Percentiles rank a stretch among this genome's conserved stretches.
Evolutionary conservation across 345 rosid genomes (phyloP).

Genomic region (Turnera subulata): DNA sequence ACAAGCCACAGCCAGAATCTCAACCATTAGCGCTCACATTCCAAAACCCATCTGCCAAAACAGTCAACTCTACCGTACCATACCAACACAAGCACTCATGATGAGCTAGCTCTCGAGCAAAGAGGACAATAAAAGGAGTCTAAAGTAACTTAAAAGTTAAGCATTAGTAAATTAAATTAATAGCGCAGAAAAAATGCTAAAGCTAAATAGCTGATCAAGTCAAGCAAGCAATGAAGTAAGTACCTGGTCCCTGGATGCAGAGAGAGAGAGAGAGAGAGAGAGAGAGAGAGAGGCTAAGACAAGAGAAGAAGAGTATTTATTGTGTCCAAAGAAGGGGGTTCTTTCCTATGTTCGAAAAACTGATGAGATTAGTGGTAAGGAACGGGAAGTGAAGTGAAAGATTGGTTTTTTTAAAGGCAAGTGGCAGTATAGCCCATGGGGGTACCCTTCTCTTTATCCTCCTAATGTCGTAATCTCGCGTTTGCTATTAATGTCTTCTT

Average conservation of each 20-base stretch:
- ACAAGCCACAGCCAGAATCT: constrained; percentile 8
- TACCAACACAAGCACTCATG: background rate
- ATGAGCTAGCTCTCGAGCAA: background rate
- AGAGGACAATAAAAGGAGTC: background rate
- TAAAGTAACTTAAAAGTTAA: background rate
- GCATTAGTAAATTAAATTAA: background rate
- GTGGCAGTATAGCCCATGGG: background rate
- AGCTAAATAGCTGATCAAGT: background rate
- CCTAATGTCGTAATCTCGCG: too few relatives aligned
- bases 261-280: constrained; percentile 1
- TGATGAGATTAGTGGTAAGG: too few relatives aligned
- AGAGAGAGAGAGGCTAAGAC: background rate
- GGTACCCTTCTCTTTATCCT: background rate
- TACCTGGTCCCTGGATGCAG: constrained; percentile 10
- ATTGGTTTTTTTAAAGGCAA: background rate
- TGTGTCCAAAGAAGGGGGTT: too few relatives aligned
- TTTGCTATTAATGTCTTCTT: too few relatives aligned
- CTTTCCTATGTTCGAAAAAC: too few relatives aligned
- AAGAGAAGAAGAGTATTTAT: background rate
- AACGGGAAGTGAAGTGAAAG: background rate
- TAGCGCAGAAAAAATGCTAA: background rate
- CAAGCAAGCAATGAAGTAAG: background rate
- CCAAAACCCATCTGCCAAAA: constrained; percentile 14
- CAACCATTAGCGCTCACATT: constrained; percentile 4
- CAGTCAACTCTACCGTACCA: background rate